Percentiles rank a stretch among this genome's conserved stretches.
Conservation (phyloP, 306 rosid species). For the Lathyrus aphaca region DNA sequence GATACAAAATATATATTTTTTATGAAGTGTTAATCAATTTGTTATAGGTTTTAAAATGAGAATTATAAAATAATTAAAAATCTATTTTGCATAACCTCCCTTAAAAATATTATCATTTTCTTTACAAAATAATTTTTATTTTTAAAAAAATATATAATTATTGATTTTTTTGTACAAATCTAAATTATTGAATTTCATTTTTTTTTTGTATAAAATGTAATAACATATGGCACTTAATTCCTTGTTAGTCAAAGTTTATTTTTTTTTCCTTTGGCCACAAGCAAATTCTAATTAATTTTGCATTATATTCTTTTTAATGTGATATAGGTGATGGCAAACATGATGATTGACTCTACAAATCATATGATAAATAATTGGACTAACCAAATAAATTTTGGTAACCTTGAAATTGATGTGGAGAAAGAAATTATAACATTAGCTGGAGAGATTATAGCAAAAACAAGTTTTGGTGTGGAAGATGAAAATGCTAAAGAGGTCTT, state of each 20-base stretch:
- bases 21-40: no score
- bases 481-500: constrained; percentile 55
- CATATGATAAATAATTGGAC: constrained; percentile 72
- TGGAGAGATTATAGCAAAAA: constrained; percentile 76
- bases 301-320: constrained; percentile 3
- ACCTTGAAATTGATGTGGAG: constrained; percentile 68
- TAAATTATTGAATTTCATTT: no score
- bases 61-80: neutral
- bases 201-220: no score
- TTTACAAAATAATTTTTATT: no score
- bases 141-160: no score
- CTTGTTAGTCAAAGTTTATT: no score
- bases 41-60: no score
- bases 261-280: neutral
- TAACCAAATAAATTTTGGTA: constrained; percentile 45
- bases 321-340: constrained; percentile 59
- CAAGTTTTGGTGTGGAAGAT: constrained; percentile 67
- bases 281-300: constrained; percentile 4
- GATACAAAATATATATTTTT: no score
- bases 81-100: no score
- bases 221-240: no score
- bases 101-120: no score
- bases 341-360: constrained; percentile 66
- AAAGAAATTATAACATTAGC: constrained; percentile 56
- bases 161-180: no score